Percentiles rank a stretch among this genome's conserved stretches.
Evolutionary conservation across 2,329 filamentous ascomycete species (phyloP).

Genomic region (Lecanosticta acicola): DNA sequence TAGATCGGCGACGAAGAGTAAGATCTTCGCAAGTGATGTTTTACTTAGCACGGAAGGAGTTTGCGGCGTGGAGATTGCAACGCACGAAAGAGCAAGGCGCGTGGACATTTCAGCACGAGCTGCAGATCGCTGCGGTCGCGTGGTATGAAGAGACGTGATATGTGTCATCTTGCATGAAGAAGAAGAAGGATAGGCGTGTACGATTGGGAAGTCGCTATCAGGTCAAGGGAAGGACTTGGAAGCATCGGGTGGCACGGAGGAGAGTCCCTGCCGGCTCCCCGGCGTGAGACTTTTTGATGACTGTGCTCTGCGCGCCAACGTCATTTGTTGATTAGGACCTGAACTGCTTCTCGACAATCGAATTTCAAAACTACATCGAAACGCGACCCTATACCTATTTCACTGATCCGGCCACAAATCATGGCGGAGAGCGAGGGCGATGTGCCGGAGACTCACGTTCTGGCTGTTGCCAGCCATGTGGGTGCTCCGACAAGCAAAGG

Average conservation of each 20-base stretch:
- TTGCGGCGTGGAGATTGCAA: background rate
- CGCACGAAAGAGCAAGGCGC: constrained; percentile 1
- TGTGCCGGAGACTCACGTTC: constrained; percentile 61
- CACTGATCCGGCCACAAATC: background rate
- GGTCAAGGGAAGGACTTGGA: background rate
- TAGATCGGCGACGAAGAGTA: constrained; percentile 68
- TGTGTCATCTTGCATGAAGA: constrained; percentile 8
- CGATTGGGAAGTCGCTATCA: background rate
- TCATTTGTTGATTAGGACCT: constrained; percentile 4
- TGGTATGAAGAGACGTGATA: constrained; percentile 3
- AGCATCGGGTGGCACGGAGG: background rate
- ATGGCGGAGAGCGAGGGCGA: constrained; percentile 16
- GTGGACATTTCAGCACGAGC: constrained; percentile 1
- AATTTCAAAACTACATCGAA: background rate
- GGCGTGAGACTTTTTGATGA: constrained; percentile 1
- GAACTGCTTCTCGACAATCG: background rate
- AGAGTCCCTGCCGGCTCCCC: background rate
- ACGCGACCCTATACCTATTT: constrained; percentile 4
- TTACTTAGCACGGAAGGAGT: constrained; percentile 1
- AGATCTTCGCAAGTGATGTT: background rate
- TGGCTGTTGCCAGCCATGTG: constrained; percentile 95
- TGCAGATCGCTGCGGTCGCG: background rate
- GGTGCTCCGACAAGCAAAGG: constrained; percentile 38
- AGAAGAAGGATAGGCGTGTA: background rate
- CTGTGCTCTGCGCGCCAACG: constrained; percentile 4